Percentiles rank a stretch among this genome's conserved stretches.
Conservation (phyloP, 2,329 filamentous ascomycete species). For the Ophiostoma montium region DNA sequence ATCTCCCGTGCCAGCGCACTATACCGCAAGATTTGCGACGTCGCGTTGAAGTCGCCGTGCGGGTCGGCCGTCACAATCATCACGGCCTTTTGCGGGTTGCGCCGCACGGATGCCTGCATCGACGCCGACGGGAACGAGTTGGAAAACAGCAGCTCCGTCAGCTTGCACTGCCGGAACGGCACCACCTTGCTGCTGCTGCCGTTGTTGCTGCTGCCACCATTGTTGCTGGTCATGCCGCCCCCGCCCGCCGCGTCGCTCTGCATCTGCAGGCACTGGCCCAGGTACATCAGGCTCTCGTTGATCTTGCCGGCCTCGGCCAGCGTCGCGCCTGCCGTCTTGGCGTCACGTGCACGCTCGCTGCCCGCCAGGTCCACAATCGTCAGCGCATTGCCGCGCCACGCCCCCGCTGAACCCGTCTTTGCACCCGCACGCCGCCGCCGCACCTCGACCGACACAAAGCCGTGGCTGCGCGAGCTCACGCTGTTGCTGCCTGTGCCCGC, state of each 20-base stretch:
- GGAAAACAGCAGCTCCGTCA: constrained; percentile 76
- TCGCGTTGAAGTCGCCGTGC: constrained; percentile 87
- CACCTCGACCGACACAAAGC: constrained; percentile 90
- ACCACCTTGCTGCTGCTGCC: constrained; percentile 53
- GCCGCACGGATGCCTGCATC: constrained; percentile 26
- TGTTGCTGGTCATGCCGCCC: no score
- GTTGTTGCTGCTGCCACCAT: no score
- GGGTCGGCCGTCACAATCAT: constrained; percentile 97
- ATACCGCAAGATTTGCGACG: constrained; percentile 89
- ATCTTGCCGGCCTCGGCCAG: constrained; percentile 95
- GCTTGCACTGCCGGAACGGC: constrained; percentile 70
- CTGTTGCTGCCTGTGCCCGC: constrained; percentile 89
- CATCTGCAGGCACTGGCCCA: constrained; percentile 93
- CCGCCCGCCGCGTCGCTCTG: constrained; percentile 61
- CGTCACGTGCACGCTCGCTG: constrained; percentile 82
- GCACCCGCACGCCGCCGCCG: no score
- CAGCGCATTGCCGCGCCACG: constrained; percentile 65
- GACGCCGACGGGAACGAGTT: constrained; percentile 63
- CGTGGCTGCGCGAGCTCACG: constrained; percentile 81
- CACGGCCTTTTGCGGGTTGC: constrained; percentile 70
- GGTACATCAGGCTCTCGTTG: constrained; percentile 95
- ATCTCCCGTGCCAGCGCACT: constrained; percentile 86
- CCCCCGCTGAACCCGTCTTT: constrained; percentile 53
- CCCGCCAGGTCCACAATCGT: constrained; percentile 88
- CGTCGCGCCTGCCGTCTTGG: constrained; percentile 85